These are phyloP conservation scores for Tetragonia tetragonoides DNA, from an alignment of 148 eudicot species.

Conservation along the genomic window DNA sequence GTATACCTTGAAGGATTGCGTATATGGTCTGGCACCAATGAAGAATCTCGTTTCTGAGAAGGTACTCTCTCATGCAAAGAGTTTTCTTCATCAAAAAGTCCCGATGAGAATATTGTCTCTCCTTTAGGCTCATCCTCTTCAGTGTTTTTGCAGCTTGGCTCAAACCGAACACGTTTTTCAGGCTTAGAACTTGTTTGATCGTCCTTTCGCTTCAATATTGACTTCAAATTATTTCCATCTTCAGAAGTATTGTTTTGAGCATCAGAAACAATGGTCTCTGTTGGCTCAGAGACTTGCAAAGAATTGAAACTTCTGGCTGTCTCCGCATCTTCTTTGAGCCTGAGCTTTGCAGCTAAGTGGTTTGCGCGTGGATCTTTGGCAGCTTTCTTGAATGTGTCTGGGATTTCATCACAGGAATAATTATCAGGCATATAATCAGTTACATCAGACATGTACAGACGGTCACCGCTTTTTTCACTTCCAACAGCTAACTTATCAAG, in stretches of 20 bases:
- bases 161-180: slow-evolving; percentile 61
- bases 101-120: slow-evolving; percentile 21
- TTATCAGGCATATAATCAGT: slow-evolving; percentile 42
- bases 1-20: slow-evolving; percentile 69
- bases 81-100: slow-evolving; percentile 21
- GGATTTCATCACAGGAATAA: slow-evolving; percentile 43
- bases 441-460: slow-evolving; percentile 51
- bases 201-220: slow-evolving; percentile 62
- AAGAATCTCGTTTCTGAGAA: slow-evolving; percentile 24
- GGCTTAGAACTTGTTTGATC: slow-evolving; percentile 33
- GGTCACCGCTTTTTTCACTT: slow-evolving; percentile 45
- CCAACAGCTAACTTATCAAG: slow-evolving; percentile 72
- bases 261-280: slow-evolving; percentile 7
- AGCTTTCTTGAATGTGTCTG: slow-evolving; percentile 40
- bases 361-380: slow-evolving; percentile 78
- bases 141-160: slow-evolving; percentile 30
- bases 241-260: slow-evolving; percentile 23
- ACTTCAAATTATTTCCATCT: slow-evolving; percentile 32
- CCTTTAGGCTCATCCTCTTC: slow-evolving; percentile 27
- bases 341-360: slow-evolving; percentile 61
- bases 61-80: slow-evolving; percentile 14
- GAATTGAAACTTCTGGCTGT: slow-evolving; percentile 42
- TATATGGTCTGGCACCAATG: slow-evolving; percentile 58
- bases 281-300: slow-evolving; percentile 45
- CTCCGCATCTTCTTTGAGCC: slow-evolving; percentile 82